Conservation (phyloP, 495 filamentous ascomycete genomes). For the Penicillium herquei region DNA sequence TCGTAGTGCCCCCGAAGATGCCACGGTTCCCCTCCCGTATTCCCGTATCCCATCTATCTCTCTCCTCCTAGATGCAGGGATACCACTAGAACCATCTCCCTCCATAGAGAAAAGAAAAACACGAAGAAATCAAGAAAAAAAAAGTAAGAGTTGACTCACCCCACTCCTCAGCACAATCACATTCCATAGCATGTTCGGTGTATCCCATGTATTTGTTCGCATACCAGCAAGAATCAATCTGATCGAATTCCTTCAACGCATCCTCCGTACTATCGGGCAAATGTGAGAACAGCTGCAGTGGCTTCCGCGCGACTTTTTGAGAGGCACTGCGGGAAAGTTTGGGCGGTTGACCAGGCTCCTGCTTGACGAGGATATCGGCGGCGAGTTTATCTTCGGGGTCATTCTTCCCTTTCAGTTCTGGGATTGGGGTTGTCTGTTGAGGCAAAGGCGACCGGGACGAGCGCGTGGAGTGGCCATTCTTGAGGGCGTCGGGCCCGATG, state of each 20-base stretch:
- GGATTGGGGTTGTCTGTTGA: conserved; percentile 1
- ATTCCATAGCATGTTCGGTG: conserved; percentile 91
- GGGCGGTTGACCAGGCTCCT: conserved; percentile 65
- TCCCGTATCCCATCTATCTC: background rate
- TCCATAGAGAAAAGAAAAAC: conserved; percentile 4
- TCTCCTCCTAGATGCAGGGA: background rate
- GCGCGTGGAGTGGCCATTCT: conserved; percentile 12
- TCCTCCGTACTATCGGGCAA: conserved; percentile 73
- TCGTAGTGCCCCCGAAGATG: background rate
- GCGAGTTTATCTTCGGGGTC: conserved; percentile 44
- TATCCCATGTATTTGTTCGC: conserved; percentile 84
- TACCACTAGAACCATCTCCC: background rate
- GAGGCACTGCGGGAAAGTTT: conserved; percentile 75
- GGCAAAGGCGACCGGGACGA: conserved; percentile 17
- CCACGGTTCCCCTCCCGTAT: background rate
- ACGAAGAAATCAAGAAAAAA: conserved; percentile 21
- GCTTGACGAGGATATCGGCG: conserved; percentile 60
- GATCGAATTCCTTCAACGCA: conserved; percentile 71
- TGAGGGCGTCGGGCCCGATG: conserved; percentile 10
- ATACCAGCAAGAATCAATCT: conserved; percentile 82
- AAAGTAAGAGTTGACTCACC: conserved; percentile 70
- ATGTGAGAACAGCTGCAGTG: conserved; percentile 64
- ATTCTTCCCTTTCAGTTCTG: background rate
- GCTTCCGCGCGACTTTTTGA: conserved; percentile 61
- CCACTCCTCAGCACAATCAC: conserved; percentile 94